phyloP scores from a whole-genome alignment of 495 filamentous ascomycete species.

The Xylaria scruposa region DNA sequence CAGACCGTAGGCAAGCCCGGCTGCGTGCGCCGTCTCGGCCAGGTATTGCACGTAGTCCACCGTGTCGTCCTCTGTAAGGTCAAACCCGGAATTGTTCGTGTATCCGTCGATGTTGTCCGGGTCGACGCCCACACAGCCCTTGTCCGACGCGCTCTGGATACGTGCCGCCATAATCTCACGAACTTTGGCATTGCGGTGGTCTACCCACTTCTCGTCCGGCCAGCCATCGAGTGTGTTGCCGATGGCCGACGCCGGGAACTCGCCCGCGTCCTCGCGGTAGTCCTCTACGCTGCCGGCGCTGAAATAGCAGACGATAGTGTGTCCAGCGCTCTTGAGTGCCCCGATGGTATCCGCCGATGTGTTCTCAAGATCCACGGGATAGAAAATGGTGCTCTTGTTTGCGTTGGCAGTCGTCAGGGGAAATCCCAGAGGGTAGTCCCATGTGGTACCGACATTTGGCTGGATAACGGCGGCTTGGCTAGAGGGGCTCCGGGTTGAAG shows the following conservation, averaged over 20 bases:
- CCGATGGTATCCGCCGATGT: conserved; percentile 54
- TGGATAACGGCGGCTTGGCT: conserved; percentile 49
- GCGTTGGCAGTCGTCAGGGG: conserved; percentile 49
- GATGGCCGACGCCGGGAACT: conserved; percentile 60
- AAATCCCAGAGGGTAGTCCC: conserved; percentile 62
- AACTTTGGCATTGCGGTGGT: conserved; percentile 62
- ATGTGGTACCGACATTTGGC: conserved; percentile 56
- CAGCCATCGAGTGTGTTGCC: conserved; percentile 65
- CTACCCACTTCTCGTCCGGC: conserved; percentile 71
- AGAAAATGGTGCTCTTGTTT: conserved; percentile 45
- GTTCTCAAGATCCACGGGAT: conserved; percentile 69
- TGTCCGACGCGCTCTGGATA: conserved; percentile 60
- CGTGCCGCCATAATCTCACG: conserved; percentile 64
- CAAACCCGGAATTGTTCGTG: conserved; percentile 62
- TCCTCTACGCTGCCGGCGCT: conserved; percentile 59
- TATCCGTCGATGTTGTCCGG: conserved; percentile 77
- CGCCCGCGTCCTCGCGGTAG: conserved; percentile 60
- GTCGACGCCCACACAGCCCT: conserved; percentile 75
- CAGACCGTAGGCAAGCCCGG: conserved; percentile 62
- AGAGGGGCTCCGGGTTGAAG: conserved; percentile 12
- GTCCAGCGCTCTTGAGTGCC: conserved; percentile 52
- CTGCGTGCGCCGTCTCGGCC: conserved; percentile 56
- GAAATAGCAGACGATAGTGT: conserved; percentile 77
- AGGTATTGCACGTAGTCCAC: conserved; percentile 67
- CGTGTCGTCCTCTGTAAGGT: conserved; percentile 60